A percentile compares a stretch with the other conserved stretches of the same genome.
Conservation (phyloP, 2,329 filamentous ascomycete genomes). For the Monosporascus sp. region DNA sequence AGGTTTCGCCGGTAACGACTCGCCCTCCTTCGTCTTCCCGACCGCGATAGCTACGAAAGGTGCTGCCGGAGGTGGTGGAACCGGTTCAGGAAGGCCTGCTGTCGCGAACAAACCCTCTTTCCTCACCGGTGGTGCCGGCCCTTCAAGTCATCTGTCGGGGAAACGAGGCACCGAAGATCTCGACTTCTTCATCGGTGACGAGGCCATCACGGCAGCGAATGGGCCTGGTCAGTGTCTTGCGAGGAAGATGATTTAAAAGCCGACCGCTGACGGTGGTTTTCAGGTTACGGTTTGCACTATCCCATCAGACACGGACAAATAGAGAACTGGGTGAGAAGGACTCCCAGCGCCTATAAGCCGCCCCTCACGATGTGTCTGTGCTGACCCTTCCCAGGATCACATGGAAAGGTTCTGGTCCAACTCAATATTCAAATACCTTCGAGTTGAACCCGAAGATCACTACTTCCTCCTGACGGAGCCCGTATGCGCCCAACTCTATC, state of each 20-base stretch:
- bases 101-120: constrained; percentile 95
- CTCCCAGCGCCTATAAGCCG: neutral
- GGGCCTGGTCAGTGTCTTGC: constrained; percentile 64
- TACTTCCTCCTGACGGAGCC: constrained; percentile 97
- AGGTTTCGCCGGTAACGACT: constrained; percentile 99
- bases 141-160: constrained; percentile 73
- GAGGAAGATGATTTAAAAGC: neutral
- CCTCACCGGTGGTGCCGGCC: constrained; percentile 82
- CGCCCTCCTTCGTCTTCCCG: constrained; percentile 97
- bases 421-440: constrained; percentile 98
- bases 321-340: constrained; percentile 79
- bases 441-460: constrained; percentile 97
- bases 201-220: constrained; percentile 76
- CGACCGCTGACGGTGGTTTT: constrained; percentile 10
- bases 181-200: constrained; percentile 98
- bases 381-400: constrained; percentile 61
- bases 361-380: constrained; percentile 7
- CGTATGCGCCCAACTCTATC: constrained; percentile 46
- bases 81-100: constrained; percentile 81
- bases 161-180: constrained; percentile 97
- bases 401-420: constrained; percentile 99
- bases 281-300: constrained; percentile 93
- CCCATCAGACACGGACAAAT: constrained; percentile 97
- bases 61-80: constrained; percentile 61
- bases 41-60: constrained; percentile 97